Evolutionary conservation across 1,139 yeast species (phyloP).

Genomic region (Nakaseomyces sp.): DNA sequence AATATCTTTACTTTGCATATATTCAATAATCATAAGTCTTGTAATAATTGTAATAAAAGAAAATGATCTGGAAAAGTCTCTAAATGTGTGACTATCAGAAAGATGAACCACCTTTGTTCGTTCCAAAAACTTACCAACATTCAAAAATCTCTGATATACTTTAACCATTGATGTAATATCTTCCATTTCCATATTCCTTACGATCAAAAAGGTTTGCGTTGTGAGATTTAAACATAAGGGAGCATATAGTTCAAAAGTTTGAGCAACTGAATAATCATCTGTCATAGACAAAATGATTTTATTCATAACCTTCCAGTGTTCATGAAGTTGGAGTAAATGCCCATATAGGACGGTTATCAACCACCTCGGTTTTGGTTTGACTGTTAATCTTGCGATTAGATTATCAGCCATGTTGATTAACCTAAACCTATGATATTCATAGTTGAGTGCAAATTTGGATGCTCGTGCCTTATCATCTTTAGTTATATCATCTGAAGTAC

Average conservation of each 20-base stretch:
- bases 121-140: constrained; percentile 6
- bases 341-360: constrained; percentile 6
- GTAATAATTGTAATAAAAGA: constrained; percentile 17
- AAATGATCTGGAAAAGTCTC: constrained; percentile 14
- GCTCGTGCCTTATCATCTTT: constrained; percentile 13
- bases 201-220: constrained; percentile 11
- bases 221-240: constrained; percentile 14
- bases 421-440: constrained; percentile 13
- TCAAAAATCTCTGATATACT: constrained; percentile 15
- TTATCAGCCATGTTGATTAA: constrained; percentile 17
- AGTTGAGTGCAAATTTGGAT: constrained; percentile 13
- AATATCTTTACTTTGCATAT: constrained; percentile 12
- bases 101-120: neutral
- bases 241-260: constrained; percentile 13
- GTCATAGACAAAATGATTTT: constrained; percentile 12
- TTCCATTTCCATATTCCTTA: constrained; percentile 10
- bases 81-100: constrained; percentile 13
- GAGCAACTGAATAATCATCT: constrained; percentile 16
- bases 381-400: constrained; percentile 19
- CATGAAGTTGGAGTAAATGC: constrained; percentile 8
- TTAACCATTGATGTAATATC: constrained; percentile 14
- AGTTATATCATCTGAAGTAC: constrained; percentile 6
- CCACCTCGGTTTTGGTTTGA: constrained; percentile 7
- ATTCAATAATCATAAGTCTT: constrained; percentile 16
- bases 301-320: constrained; percentile 19